A percentile compares a stretch with the other conserved stretches of the same genome.
Evolutionary conservation across 768 basidiomycete species (phyloP).

Genomic region (Mrakia blollopis): DNA sequence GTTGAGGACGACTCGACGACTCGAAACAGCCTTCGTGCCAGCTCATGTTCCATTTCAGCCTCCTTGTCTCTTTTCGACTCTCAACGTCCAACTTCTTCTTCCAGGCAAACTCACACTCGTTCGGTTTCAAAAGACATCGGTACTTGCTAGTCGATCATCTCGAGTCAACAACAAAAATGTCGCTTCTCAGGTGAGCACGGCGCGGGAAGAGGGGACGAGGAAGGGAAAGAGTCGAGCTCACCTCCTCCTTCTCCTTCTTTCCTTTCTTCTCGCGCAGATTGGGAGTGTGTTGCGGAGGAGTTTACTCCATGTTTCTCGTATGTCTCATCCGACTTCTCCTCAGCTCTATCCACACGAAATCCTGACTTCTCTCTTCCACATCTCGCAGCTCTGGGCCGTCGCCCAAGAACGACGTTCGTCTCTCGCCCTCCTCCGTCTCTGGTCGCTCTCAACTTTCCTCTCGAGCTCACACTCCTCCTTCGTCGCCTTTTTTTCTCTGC

Average conservation of each 20-base stretch:
- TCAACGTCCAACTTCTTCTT: not conserved
- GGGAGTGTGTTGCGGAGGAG: slow-evolving; percentile 70
- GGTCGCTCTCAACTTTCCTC: not conserved
- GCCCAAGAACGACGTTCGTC: slow-evolving; percentile 85
- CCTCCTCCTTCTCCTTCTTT: not conserved
- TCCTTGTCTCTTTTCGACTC: not conserved
- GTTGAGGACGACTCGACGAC: not conserved
- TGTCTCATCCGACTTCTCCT: slow-evolving; percentile 39
- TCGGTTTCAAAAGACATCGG: not conserved
- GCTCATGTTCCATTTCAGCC: not conserved
- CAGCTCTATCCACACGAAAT: not conserved
- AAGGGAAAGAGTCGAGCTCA: not conserved
- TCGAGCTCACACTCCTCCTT: slow-evolving; percentile 27
- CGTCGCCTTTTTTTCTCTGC: not conserved
- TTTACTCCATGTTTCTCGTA: slow-evolving; percentile 89
- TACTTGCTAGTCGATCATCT: not conserved
- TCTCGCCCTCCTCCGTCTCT: no score
- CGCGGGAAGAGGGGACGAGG: no score
- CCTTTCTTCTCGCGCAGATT: slow-evolving; percentile 43
- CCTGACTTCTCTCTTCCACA: not conserved
- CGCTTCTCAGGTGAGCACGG: slow-evolving; percentile 11
- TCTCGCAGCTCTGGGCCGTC: slow-evolving; percentile 71
- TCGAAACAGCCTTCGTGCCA: not conserved
- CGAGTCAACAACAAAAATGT: not conserved
- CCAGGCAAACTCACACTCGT: not conserved